Conservation (phyloP, 73 alveolate species). For the Tetrahymena malaccensis region DNA sequence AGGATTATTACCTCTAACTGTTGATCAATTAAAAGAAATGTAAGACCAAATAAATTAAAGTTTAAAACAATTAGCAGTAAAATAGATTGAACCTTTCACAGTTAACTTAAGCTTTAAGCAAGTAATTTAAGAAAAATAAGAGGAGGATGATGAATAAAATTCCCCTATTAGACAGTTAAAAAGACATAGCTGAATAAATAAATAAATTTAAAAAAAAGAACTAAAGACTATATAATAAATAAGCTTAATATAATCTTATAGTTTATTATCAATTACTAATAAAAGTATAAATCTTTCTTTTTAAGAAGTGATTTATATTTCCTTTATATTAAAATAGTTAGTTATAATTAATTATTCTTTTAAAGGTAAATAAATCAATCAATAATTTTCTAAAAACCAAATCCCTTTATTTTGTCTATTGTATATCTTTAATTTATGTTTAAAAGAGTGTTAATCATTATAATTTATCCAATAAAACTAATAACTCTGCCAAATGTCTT, state of each 20-base stretch:
- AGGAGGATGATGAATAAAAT: neutral
- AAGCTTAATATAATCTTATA: neutral
- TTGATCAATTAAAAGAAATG: neutral
- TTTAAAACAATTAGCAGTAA: neutral
- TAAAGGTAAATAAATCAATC: neutral
- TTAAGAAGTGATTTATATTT: neutral
- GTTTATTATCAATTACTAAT: neutral
- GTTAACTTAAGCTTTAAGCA: neutral
- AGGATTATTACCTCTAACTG: neutral
- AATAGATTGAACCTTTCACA: neutral
- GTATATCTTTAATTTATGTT: neutral
- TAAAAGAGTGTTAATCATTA: neutral
- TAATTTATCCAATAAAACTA: too few relatives aligned
- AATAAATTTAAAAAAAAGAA: too few relatives aligned
- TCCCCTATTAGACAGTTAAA: neutral
- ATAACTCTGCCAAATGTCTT: neutral
- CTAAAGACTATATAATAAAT: too few relatives aligned
- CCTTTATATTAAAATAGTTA: neutral
- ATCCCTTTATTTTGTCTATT: neutral
- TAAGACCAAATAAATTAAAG: neutral
- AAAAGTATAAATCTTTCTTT: neutral
- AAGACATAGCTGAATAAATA: neutral
- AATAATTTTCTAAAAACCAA: neutral
- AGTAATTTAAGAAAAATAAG: neutral
- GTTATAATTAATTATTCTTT: neutral